phyloP scores from a whole-genome alignment of 345 rosid genomes.

The Aquilaria sinensis region DNA sequence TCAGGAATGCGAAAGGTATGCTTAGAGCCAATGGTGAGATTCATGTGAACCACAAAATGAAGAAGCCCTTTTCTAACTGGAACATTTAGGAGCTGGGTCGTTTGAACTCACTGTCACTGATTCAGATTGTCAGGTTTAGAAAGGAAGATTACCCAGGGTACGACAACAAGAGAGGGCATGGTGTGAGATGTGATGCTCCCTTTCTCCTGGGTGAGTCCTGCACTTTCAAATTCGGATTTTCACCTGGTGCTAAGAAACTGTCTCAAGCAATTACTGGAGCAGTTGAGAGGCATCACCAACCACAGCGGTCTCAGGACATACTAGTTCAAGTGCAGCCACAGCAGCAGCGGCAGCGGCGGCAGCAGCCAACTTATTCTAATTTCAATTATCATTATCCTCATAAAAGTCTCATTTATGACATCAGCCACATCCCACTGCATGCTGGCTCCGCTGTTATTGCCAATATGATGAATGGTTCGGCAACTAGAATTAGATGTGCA shows the following conservation, averaged over 20 bases:
- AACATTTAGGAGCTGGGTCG: slow-evolving; percentile 45
- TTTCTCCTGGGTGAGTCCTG: slow-evolving; percentile 43
- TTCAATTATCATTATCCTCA: not conserved
- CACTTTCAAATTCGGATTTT: slow-evolving; percentile 42
- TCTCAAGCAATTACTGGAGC: not conserved
- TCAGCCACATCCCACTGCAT: not conserved
- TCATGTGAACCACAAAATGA: slow-evolving; percentile 55
- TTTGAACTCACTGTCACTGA: slow-evolving; percentile 23
- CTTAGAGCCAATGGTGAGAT: slow-evolving; percentile 37
- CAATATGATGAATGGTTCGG: not conserved
- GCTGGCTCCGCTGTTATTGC: not conserved
- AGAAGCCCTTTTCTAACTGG: slow-evolving; percentile 42
- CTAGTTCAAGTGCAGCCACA: not conserved
- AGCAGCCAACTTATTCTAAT: not conserved
- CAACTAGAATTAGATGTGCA: not conserved
- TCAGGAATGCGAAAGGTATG: slow-evolving; percentile 37
- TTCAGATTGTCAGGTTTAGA: slow-evolving; percentile 20
- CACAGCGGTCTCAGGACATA: not conserved
- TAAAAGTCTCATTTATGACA: not conserved
- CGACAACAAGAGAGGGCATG: slow-evolving; percentile 45
- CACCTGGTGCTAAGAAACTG: slow-evolving; percentile 10
- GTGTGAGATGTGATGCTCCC: slow-evolving; percentile 34
- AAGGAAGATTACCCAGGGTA: slow-evolving; percentile 42
- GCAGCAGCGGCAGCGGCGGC: no score
- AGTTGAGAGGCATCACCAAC: not conserved